Percentiles rank a stretch among this genome's conserved stretches.
phyloP scores from a whole-genome alignment of 441 rosid genomes.

The Bruguiera hainesii region DNA sequence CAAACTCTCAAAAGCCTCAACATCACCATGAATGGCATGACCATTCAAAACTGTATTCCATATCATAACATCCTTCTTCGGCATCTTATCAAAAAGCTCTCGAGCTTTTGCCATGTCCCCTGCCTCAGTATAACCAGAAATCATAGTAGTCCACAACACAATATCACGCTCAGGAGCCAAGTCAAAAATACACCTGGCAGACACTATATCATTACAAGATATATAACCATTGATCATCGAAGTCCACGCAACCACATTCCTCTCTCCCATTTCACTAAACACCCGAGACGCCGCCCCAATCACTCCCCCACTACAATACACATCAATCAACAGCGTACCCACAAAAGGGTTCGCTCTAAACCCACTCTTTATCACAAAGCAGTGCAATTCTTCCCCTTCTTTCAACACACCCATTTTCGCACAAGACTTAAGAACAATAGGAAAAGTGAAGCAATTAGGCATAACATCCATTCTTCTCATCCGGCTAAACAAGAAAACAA shows the following conservation, averaged over 20 bases:
- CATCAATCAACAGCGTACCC: constrained; percentile 54
- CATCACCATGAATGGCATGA: constrained; percentile 42
- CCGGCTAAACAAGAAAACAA: constrained; percentile 35
- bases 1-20: constrained; percentile 39
- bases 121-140: constrained; percentile 50
- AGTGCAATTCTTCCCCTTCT: constrained; percentile 56
- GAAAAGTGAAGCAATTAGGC: constrained; percentile 64
- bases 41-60: constrained; percentile 66
- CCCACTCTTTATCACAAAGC: constrained; percentile 53
- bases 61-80: constrained; percentile 52
- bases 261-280: constrained; percentile 54
- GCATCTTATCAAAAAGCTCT: constrained; percentile 58
- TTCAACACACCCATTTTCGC: constrained; percentile 35
- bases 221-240: constrained; percentile 50
- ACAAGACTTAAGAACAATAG: constrained; percentile 51
- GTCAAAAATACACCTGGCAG: constrained; percentile 53
- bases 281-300: constrained; percentile 44
- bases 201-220: constrained; percentile 37
- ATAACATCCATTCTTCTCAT: constrained; percentile 41
- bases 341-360: constrained; percentile 44
- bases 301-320: constrained; percentile 45
- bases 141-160: constrained; percentile 64
- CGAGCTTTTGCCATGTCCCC: constrained; percentile 56
- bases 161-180: constrained; percentile 61
- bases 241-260: constrained; percentile 73